These are phyloP conservation scores for Helotiales sp. DNA, from an alignment of 2,329 filamentous ascomycete species.

Conservation along the genomic window DNA sequence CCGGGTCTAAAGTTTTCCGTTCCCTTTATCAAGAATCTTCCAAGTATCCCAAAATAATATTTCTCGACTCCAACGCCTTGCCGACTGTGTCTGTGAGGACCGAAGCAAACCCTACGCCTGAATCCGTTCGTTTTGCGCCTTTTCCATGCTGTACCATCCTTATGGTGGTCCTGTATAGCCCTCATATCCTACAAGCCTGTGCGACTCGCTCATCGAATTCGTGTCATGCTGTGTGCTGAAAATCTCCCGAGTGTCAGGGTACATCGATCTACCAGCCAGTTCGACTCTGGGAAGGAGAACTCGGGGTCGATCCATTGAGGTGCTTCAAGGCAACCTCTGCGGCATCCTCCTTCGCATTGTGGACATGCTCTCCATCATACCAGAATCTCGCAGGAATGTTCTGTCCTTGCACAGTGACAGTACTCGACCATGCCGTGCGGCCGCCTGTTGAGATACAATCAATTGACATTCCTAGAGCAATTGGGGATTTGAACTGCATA, in stretches of 20 bases:
- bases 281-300: conserved; percentile 42
- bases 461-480: conserved; percentile 25
- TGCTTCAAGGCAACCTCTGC: conserved; percentile 74
- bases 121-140: conserved; percentile 31
- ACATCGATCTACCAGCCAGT: conserved; percentile 38
- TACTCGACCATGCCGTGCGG: conserved; percentile 87
- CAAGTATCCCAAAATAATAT: conserved; percentile 5
- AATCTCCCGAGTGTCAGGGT: conserved; percentile 12
- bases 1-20: conserved; percentile 20
- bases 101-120: conserved; percentile 33
- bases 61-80: conserved; percentile 29
- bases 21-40: conserved; percentile 8
- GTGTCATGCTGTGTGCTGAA: conserved; percentile 5
- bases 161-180: conserved; percentile 26
- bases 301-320: conserved; percentile 45
- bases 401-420: conserved; percentile 68
- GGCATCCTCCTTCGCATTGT: conserved; percentile 90
- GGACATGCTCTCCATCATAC: conserved; percentile 86
- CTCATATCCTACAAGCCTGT: conserved; percentile 34
- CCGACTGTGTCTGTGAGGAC: conserved; percentile 31
- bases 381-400: conserved; percentile 76
- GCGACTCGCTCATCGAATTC: conserved; percentile 14
- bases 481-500: conserved; percentile 39
- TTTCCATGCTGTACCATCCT: conserved; percentile 31
- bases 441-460: conserved; percentile 58